Percentiles rank a stretch among this genome's conserved stretches.
Conservation (phyloP, 805 yeast genomes). For the Saccharomyces mikatae region DNA sequence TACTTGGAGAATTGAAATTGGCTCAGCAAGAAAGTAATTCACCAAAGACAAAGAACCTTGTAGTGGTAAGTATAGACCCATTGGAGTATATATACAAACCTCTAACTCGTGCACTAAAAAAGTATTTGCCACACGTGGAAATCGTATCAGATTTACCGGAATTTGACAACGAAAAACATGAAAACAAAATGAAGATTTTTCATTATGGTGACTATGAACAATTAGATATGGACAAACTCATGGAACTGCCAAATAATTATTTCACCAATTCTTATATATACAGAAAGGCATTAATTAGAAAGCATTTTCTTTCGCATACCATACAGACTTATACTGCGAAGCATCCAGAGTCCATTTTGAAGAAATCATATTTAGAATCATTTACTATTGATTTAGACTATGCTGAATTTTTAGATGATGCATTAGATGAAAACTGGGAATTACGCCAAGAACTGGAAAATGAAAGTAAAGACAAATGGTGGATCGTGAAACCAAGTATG, state of each 20-base stretch:
- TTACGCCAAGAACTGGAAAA: slow-evolving; percentile 66
- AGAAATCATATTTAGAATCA: slow-evolving; percentile 59
- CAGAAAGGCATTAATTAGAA: slow-evolving; percentile 84
- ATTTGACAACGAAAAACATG: neutral
- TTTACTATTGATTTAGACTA: slow-evolving; percentile 82
- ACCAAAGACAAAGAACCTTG: neutral
- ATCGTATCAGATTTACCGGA: slow-evolving; percentile 23
- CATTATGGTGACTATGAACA: slow-evolving; percentile 91
- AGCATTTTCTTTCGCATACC: slow-evolving; percentile 81
- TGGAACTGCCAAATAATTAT: slow-evolving; percentile 37
- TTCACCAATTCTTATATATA: slow-evolving; percentile 73
- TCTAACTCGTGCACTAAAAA: slow-evolving; percentile 25
- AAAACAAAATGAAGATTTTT: slow-evolving; percentile 35
- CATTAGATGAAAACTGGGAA: slow-evolving; percentile 88
- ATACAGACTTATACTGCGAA: slow-evolving; percentile 68
- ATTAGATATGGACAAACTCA: slow-evolving; percentile 58
- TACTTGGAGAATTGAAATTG: slow-evolving; percentile 16
- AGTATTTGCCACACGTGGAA: slow-evolving; percentile 29
- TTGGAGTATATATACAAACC: slow-evolving; percentile 38
- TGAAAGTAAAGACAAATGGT: slow-evolving; percentile 40
- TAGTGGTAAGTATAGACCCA: slow-evolving; percentile 29
- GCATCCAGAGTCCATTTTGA: slow-evolving; percentile 58
- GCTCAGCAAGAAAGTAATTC: slow-evolving; percentile 1
- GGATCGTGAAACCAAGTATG: slow-evolving; percentile 95
- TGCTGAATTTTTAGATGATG: slow-evolving; percentile 92